These are phyloP conservation scores for Fusarium acutatum DNA, from an alignment of 2,329 filamentous ascomycete genomes.

Conservation along the genomic window DNA sequence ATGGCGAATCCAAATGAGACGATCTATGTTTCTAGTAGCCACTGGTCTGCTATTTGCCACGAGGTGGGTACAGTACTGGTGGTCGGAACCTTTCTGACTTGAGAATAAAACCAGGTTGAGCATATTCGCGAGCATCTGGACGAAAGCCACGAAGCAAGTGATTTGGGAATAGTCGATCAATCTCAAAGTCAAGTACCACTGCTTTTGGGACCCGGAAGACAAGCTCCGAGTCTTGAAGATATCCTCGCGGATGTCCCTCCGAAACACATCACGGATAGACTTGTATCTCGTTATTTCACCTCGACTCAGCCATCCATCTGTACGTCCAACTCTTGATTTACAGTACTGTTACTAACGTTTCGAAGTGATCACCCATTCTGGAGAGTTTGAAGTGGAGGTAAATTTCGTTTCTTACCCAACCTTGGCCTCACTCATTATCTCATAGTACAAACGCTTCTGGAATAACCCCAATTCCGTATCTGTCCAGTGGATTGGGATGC, in stretches of 20 bases:
- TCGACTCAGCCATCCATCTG: slow-evolving; percentile 21
- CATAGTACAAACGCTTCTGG: slow-evolving; percentile 28
- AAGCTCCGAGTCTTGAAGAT: background rate
- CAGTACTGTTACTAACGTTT: background rate
- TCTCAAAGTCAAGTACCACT: slow-evolving; percentile 10
- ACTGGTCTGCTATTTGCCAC: slow-evolving; percentile 29
- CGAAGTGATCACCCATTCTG: slow-evolving; percentile 24
- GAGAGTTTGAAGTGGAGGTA: slow-evolving; percentile 32
- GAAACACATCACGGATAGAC: slow-evolving; percentile 13
- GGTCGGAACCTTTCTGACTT: background rate
- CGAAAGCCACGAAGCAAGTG: background rate
- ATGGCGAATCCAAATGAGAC: slow-evolving; percentile 26
- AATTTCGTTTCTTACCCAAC: rapidly evolving
- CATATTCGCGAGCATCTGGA: slow-evolving; percentile 21
- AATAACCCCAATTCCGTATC: background rate
- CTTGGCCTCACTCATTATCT: rapidly evolving
- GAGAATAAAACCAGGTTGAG: background rate
- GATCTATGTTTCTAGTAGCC: slow-evolving; percentile 32
- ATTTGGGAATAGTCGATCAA: background rate
- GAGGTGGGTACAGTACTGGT: background rate
- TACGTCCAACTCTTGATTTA: background rate
- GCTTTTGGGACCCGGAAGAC: slow-evolving; percentile 3
- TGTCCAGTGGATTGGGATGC: slow-evolving; percentile 21
- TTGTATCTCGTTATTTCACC: slow-evolving; percentile 31
- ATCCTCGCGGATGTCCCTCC: slow-evolving; percentile 25